Base-by-base conservation (phyloP, 208 protist species). In the Leishmania turanica region DNA sequence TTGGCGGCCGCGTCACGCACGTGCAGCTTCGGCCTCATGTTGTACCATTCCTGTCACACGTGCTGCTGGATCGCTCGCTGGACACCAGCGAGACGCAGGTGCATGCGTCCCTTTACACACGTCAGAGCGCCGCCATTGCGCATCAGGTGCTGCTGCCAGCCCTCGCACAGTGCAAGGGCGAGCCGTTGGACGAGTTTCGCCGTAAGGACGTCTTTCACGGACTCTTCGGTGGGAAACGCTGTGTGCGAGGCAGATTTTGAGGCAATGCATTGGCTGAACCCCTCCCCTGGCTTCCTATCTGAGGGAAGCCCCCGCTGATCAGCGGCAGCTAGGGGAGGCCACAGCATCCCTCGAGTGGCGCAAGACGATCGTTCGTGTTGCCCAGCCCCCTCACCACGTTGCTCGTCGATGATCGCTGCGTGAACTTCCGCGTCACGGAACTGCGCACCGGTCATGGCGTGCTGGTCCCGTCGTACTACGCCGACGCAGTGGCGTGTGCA, bases 381-480 rank as follows among this genome's bases (percentile, higher is more conserved):
- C 70, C 75, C 3, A 58, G 40, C 27, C 88, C 92, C 37, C 78
- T 86, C 34, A 89, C 90, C 13, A 87, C 90, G 73, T 42, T 95
- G 45, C 87, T 95, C 4, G 47, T 93, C n/a, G 92, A 95, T 78
- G 88, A 93, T 66, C 86, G 51, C 21, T 75, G 60, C 24, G 77
- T 31, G 27, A 92, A 91, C 54, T 90, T 92, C 75, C 42, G 88
- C 34, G 19, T 81, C 27, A 62, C 68, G 9, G 90, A 95, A 62
- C 81, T 84, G 37, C 73, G 80, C 64, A 91, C 84, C 11, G 90
- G 90, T 1, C 90, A 86, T 65, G 80, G 87, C 40, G 71, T 90
- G 13, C 81, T 90, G 42, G 82, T 92, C 21, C 79, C 76, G 31
- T 71, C 89, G 37, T 93, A 93, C 47, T 71, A 75, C 54, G 74